Evolutionary conservation across 2,329 filamentous ascomycete species (phyloP).

Genomic region (Ophioceras dolichostomum): DNA sequence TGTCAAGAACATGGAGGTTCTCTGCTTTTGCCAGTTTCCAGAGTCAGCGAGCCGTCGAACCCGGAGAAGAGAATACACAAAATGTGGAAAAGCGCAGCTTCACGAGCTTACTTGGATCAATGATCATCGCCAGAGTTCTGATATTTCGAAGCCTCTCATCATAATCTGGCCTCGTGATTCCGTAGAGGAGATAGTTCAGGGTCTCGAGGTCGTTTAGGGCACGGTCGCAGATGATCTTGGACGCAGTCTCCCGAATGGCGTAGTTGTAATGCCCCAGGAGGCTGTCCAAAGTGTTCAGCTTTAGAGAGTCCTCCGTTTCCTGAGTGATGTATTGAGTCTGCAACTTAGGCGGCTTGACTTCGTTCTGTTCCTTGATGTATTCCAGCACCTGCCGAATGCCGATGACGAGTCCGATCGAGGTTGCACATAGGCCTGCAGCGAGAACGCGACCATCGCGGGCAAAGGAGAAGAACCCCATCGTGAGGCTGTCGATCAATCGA

Average conservation of each 20-base stretch:
- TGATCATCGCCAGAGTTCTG: conserved; percentile 42
- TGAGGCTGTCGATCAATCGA: conserved; percentile 6
- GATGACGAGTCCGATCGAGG: conserved; percentile 44
- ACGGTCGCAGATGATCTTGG: conserved; percentile 43
- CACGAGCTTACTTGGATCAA: conserved; percentile 33
- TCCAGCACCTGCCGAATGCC: conserved; percentile 46
- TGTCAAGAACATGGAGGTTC: conserved; percentile 35
- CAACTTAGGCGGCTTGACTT: conserved; percentile 51
- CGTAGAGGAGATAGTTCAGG: conserved; percentile 38
- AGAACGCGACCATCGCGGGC: conserved; percentile 40
- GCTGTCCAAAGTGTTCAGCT: conserved; percentile 52
- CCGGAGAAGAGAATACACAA: conserved; percentile 7
- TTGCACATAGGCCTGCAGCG: conserved; percentile 39
- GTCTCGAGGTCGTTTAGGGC: conserved; percentile 45
- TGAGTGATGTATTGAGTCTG: conserved; percentile 65
- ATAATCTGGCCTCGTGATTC: conserved; percentile 46
- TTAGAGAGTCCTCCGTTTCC: conserved; percentile 61
- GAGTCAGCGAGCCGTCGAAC: no score
- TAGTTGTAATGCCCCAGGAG: conserved; percentile 60
- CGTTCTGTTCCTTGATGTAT: conserved; percentile 49
- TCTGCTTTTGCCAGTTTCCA: no score
- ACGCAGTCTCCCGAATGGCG: conserved; percentile 57
- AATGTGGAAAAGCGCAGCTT: no score
- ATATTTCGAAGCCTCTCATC: conserved; percentile 45
- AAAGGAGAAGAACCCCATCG: conserved; percentile 28